These are phyloP conservation scores for Discostella stelligeroides DNA, from an alignment of 108 stramenopile genomes.

Conservation along the genomic window DNA sequence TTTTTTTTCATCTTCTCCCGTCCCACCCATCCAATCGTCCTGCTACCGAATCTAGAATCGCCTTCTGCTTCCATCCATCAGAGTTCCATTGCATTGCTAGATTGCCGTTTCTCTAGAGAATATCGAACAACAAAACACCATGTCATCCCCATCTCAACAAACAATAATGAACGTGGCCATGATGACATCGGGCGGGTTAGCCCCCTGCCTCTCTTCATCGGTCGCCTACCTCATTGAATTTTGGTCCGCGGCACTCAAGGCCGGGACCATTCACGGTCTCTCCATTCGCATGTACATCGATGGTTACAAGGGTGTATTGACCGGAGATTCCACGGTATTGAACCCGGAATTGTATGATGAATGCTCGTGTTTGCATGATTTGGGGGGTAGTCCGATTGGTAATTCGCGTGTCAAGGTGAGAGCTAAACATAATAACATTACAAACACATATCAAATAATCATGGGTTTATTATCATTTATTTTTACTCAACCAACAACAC, in stretches of 20 bases:
- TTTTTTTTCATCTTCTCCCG: too few relatives aligned
- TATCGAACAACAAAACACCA: background rate
- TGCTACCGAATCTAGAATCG: too few relatives aligned
- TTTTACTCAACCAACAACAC: too few relatives aligned
- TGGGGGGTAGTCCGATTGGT: constrained; percentile 90
- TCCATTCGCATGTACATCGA: constrained; percentile 84
- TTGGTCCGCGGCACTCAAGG: constrained; percentile 75
- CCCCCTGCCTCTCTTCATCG: constrained; percentile 83
- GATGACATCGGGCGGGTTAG: constrained; percentile 90
- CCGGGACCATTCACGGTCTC: constrained; percentile 74
- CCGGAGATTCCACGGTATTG: constrained; percentile 79
- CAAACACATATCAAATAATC: too few relatives aligned
- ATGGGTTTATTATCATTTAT: background rate
- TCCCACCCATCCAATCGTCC: too few relatives aligned
- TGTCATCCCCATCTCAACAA: constrained; percentile 23
- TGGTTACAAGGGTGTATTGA: constrained; percentile 89
- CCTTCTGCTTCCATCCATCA: too few relatives aligned
- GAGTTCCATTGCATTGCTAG: too few relatives aligned
- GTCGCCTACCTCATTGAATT: constrained; percentile 76
- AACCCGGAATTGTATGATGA: constrained; percentile 60
- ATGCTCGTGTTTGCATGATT: constrained; percentile 63
- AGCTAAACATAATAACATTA: too few relatives aligned
- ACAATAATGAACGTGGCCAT: constrained; percentile 93
- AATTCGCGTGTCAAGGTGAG: constrained; percentile 93
- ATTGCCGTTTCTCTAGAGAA: too few relatives aligned